These are phyloP conservation scores for Sapria himalayana DNA, from an alignment of 345 rosid genomes.

Conservation along the genomic window DNA sequence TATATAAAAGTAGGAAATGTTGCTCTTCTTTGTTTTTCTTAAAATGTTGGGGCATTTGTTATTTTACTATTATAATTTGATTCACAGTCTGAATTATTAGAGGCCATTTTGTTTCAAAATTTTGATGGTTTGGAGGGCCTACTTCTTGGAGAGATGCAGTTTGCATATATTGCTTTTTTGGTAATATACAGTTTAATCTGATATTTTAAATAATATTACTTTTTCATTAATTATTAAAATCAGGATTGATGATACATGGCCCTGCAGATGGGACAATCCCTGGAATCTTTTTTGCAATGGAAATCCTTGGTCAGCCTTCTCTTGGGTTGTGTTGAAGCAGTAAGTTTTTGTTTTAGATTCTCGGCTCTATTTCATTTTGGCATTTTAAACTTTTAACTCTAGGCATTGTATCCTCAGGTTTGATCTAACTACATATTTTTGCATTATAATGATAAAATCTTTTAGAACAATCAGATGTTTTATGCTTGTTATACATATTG, in stretches of 20 bases:
- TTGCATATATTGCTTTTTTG: constrained; percentile 76
- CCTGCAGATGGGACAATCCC: constrained; percentile 97
- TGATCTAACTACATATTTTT: no score
- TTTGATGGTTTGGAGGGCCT: constrained; percentile 56
- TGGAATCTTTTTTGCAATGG: constrained; percentile 84
- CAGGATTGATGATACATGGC: constrained; percentile 1
- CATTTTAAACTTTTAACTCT: no score
- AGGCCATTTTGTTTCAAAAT: constrained; percentile 31
- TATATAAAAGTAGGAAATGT: no score
- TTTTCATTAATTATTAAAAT: constrained; percentile 1
- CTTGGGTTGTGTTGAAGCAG: constrained; percentile 72
- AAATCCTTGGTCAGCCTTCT: constrained; percentile 74
- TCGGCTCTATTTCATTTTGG: no score
- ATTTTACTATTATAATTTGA: constrained; percentile 1
- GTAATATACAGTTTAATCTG: constrained; percentile 17
- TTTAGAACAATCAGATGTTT: no score
- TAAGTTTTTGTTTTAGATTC: constrained; percentile 19
- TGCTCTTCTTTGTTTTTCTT: constrained; percentile 1
- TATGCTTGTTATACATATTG: no score
- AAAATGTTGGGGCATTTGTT: constrained; percentile 1
- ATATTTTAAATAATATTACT: not conserved
- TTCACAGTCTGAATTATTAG: constrained; percentile 61
- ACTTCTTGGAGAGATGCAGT: constrained; percentile 79
- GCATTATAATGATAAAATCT: no score
- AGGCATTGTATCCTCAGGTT: no score